Conservation (phyloP, 306 rosid species). For the Parietaria judaica region DNA sequence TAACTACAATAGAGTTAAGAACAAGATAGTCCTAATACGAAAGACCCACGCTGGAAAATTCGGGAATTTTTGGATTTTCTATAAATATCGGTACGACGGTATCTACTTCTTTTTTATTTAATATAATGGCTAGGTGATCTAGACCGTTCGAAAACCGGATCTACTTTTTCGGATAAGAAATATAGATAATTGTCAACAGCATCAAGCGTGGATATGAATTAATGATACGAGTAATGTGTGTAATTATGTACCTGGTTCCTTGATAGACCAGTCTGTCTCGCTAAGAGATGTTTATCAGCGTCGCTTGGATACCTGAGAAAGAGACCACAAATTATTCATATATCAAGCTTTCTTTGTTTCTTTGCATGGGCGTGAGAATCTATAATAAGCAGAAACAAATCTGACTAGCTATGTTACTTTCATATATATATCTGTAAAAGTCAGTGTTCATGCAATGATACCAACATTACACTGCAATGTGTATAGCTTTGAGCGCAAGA, state of each 20-base stretch:
- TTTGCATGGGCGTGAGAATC: conserved; percentile 78
- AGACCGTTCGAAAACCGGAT: no score
- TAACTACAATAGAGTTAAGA: no score
- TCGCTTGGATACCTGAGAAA: conserved; percentile 97
- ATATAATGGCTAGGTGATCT: no score
- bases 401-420: not conserved
- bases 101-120: no score
- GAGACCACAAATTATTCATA: conserved; percentile 60
- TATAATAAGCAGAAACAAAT: conserved; percentile 1
- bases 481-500: not conserved
- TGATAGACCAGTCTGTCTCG: conserved; percentile 86
- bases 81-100: no score
- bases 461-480: not conserved
- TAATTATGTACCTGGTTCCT: conserved; percentile 62
- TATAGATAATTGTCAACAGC: not conserved
- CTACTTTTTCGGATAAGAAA: no score
- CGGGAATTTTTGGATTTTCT: no score
- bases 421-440: not conserved
- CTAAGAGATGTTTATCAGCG: conserved; percentile 91
- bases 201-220: not conserved
- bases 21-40: no score
- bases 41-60: no score
- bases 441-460: not conserved
- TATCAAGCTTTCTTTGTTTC: conserved; percentile 4
- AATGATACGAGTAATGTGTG: not conserved